These are phyloP conservation scores for Emergomyces pasteurianus DNA, from an alignment of 2,329 filamentous ascomycete genomes.

Conservation along the genomic window DNA sequence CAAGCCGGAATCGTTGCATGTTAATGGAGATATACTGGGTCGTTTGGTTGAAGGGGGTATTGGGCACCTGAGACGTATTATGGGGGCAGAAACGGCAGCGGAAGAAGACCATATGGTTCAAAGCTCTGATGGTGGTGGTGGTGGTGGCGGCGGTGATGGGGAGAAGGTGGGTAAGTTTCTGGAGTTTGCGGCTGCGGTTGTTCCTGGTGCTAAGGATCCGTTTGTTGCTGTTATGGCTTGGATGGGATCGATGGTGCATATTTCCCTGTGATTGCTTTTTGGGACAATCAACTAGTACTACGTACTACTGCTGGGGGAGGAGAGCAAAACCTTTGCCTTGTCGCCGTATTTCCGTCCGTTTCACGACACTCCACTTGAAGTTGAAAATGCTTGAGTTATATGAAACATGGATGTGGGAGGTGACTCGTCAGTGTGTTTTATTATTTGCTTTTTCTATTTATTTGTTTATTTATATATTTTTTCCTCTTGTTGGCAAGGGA, in stretches of 20 bases:
- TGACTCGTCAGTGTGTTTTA: not conserved
- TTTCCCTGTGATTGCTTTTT: conserved; percentile 8
- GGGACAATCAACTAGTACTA: not conserved
- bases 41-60: conserved; percentile 39
- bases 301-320: not conserved
- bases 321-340: not conserved
- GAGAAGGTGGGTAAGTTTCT: conserved; percentile 32
- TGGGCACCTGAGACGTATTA: conserved; percentile 19
- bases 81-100: conserved; percentile 10
- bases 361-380: not conserved
- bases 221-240: conserved; percentile 22
- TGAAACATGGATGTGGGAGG: not conserved
- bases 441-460: not conserved
- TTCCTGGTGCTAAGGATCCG: conserved; percentile 22
- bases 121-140: not conserved
- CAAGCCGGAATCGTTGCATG: conserved; percentile 44
- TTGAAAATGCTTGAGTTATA: not conserved
- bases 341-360: not conserved
- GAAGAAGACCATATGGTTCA: not conserved
- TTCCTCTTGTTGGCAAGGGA: not conserved
- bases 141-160: conserved; percentile 9
- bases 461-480: not conserved
- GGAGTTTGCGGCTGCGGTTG: conserved; percentile 40
- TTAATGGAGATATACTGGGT: conserved; percentile 55
- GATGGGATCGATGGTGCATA: conserved; percentile 23